Base-by-base conservation (phyloP, 768 basidiomycete species). In the Lactifluus subvellereus region DNA sequence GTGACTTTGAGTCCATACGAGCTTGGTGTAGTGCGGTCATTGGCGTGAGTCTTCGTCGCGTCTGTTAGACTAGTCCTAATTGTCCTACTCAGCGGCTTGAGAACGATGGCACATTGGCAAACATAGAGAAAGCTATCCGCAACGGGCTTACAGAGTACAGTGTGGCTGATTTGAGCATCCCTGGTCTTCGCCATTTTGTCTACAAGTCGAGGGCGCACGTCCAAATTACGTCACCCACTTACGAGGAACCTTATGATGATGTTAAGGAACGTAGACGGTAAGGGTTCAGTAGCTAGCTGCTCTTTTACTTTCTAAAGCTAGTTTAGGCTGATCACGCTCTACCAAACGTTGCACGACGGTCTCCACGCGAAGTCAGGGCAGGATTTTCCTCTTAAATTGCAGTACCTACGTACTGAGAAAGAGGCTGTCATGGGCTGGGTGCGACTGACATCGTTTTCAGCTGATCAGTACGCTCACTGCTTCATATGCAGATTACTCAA, bases 391-490 rank as follows among this genome's bases (percentile, higher is more conserved):
- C 77, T 96, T 65, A 95, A 94, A 74, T 75, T 98, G 64, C 89
- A 96, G 65, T 97, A 91, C 70, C 78, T 96, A 13, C 84, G 85
- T 8, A 94, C 93, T 0, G 86, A 89, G 59, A 84, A 85, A 50
- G 97, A 98, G 76, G 86, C 87, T 59, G 85, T 96, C 32, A 84
- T 98, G 79, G 96, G 93, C 50, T 98, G 97, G 96, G 95, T 98
- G 72, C 60, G 89, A 72, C 18, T 2, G 14, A 22, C 32, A 35
- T n/a, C 55, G 54, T 43, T 54, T 47, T 57, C 32, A 32, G 33
- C 40, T 54, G 51, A 52, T 37, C 13, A 11, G 40, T 58, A 14
- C 1, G 22, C 33, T 48, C 48, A 45, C 43, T 52, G 13, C 10
- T 45, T 47, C 30, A 45, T 33, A 40, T 38, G 7, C 42, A 98